These are phyloP conservation scores for Plasmodium sp. DNA, from an alignment of 169 alveolate genomes.

Conservation along the genomic window DNA sequence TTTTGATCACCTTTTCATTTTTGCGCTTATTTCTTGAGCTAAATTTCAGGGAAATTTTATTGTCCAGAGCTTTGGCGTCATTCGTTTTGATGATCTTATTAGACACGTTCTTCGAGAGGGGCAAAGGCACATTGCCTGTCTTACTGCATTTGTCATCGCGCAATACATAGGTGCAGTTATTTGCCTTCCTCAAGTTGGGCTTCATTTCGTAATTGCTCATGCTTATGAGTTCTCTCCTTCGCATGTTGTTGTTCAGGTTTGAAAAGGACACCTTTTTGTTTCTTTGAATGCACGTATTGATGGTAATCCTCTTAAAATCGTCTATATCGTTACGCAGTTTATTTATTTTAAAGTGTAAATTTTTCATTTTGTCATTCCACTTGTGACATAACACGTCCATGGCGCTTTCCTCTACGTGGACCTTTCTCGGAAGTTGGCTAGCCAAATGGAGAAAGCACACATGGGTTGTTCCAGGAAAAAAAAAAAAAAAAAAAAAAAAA, in stretches of 20 bases:
- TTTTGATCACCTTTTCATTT: conserved; percentile 54
- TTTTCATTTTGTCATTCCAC: conserved; percentile 49
- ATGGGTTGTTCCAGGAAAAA: neutral
- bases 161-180: conserved; percentile 8
- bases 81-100: conserved; percentile 59
- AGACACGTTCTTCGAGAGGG: conserved; percentile 32
- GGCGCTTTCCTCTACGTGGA: neutral
- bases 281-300: neutral
- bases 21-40: conserved; percentile 62
- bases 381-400: conserved; percentile 35
- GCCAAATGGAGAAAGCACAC: neutral
- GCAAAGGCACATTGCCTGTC: conserved; percentile 18
- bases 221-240: conserved; percentile 53
- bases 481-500: neutral
- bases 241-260: conserved; percentile 17
- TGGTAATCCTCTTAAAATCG: conserved; percentile 17
- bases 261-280: conserved; percentile 11
- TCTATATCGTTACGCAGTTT: conserved; percentile 27
- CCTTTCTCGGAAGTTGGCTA: neutral
- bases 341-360: conserved; percentile 46
- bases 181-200: neutral
- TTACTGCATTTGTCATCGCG: conserved; percentile 1
- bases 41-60: conserved; percentile 3
- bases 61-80: conserved; percentile 26
- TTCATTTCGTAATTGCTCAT: conserved; percentile 35